phyloP scores from a whole-genome alignment of 225 moss, liverwort and hornwort species.

The Sphagnum tenellum region DNA sequence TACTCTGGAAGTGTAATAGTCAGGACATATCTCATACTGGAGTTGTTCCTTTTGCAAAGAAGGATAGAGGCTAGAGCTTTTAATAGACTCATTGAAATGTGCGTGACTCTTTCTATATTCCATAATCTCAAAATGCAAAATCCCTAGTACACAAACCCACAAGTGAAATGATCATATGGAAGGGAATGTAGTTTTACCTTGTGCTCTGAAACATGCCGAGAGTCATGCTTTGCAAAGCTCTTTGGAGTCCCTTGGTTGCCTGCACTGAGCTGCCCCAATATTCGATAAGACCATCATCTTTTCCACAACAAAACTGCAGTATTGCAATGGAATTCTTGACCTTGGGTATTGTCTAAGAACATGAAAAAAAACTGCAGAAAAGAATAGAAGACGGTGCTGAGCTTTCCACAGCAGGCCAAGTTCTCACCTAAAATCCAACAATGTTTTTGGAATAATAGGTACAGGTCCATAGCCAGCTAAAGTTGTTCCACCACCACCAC shows the following conservation, averaged over 20 bases:
- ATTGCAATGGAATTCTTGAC: neutral
- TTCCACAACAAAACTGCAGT: neutral
- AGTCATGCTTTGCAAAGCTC: slow-evolving; percentile 61
- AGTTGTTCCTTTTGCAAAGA: no score
- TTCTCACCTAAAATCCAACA: slow-evolving; percentile 63
- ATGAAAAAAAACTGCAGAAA: no score
- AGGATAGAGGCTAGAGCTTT: no score
- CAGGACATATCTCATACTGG: no score
- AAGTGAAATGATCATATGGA: no score
- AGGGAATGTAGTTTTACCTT: slow-evolving; percentile 26
- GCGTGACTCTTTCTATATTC: no score
- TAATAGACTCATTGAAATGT: no score
- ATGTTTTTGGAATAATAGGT: slow-evolving; percentile 25
- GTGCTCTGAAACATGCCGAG: slow-evolving; percentile 90
- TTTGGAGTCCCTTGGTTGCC: slow-evolving; percentile 56
- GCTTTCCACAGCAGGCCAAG: neutral
- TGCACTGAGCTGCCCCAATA: slow-evolving; percentile 49
- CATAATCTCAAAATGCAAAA: no score
- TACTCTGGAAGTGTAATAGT: no score
- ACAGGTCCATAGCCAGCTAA: slow-evolving; percentile 50
- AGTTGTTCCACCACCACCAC: slow-evolving; percentile 33
- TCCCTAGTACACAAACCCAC: no score
- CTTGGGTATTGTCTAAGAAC: neutral
- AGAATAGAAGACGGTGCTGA: no score
- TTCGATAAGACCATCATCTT: slow-evolving; percentile 22